Conservation (phyloP, 331 rosid species). For the Telfairia occidentalis region DNA sequence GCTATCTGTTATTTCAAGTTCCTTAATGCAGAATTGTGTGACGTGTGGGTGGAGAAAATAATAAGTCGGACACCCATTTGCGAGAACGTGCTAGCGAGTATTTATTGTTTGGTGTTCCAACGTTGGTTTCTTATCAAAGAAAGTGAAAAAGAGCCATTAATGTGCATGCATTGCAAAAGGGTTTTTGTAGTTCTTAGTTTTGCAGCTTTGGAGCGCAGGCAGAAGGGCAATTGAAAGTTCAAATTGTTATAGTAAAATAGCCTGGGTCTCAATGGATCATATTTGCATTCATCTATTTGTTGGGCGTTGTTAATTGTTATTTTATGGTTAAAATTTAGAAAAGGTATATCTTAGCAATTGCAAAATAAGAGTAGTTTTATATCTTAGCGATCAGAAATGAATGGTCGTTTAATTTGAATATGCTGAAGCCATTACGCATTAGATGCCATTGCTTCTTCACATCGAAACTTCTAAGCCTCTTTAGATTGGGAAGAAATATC, state of each 20-base stretch:
- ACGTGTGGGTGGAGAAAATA: not conserved
- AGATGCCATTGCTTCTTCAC: not conserved
- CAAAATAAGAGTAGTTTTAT: not conserved
- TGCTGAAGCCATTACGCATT: not conserved
- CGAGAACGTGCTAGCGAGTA: not conserved
- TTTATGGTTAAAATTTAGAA: not conserved
- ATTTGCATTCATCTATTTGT: not conserved
- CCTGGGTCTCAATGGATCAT: not conserved
- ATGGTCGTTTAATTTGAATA: not conserved
- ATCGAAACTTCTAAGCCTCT: not conserved
- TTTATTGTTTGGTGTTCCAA: not conserved
- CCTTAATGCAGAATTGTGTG: not conserved
- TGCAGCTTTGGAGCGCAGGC: not conserved
- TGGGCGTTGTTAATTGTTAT: not conserved
- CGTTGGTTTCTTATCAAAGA: not conserved
- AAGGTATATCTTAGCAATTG: not conserved
- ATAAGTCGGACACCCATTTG: not conserved
- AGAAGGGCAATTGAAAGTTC: not conserved
- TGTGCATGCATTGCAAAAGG: not conserved
- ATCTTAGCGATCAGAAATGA: not conserved
- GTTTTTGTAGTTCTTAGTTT: conserved; percentile 1
- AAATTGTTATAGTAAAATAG: not conserved
- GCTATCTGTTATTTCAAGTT: not conserved
- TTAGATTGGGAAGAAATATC: not conserved
- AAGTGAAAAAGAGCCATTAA: not conserved